These are phyloP conservation scores for Coix lacrymajobi DNA, from an alignment of 176 grass and related monocot genomes.

Conservation along the genomic window DNA sequence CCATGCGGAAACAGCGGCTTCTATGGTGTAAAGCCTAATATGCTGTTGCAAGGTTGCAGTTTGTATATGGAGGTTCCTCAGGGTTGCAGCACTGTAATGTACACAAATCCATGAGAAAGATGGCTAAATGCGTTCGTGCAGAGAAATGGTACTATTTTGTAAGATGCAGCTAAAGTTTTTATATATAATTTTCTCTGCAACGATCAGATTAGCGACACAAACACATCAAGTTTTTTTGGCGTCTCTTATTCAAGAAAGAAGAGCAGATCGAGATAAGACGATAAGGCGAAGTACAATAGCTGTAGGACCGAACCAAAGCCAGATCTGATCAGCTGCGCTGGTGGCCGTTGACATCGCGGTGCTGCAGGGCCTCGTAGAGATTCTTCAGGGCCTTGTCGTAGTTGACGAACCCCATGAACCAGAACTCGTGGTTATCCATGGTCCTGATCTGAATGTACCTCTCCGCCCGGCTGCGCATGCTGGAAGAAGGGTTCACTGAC, in stretches of 20 bases:
- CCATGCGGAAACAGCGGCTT: not conserved
- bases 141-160: not conserved
- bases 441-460: conserved; percentile 76
- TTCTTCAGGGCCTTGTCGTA: conserved; percentile 81
- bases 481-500: conserved; percentile 60
- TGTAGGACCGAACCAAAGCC: not conserved
- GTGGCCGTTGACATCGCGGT: not conserved
- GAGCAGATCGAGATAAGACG: not conserved
- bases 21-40: not conserved
- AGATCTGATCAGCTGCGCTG: not conserved
- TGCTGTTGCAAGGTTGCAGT: not conserved
- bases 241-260: not conserved
- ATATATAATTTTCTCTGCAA: not conserved
- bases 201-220: not conserved
- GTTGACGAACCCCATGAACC: conserved; percentile 92
- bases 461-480: conserved; percentile 40
- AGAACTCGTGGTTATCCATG: conserved; percentile 68
- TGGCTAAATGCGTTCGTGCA: not conserved
- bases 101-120: not conserved
- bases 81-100: conserved; percentile 4
- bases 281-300: not conserved
- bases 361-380: conserved; percentile 49
- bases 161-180: not conserved
- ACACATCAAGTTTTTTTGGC: not conserved
- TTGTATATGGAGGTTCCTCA: not conserved